These are phyloP conservation scores for Ogataea corticis DNA, from an alignment of 805 yeast species.

Conservation along the genomic window DNA sequence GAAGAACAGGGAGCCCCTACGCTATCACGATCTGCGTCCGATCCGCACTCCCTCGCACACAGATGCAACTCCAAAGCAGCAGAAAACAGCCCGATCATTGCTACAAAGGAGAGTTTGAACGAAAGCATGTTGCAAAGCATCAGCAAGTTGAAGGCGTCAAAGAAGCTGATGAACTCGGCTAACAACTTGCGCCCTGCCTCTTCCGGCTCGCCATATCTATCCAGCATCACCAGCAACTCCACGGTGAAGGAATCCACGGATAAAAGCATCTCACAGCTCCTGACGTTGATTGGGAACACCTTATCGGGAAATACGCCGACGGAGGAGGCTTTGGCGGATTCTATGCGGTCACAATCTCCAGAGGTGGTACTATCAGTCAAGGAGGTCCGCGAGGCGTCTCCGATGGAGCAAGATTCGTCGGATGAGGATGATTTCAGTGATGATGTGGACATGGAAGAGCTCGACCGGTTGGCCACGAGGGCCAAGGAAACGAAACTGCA, in stretches of 20 bases:
- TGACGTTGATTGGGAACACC: constrained; percentile 27
- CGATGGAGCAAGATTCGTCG: too few relatives aligned
- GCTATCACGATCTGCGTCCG: constrained; percentile 25
- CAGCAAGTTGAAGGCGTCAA: constrained; percentile 40
- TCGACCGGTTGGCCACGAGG: constrained; percentile 20
- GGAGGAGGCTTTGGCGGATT: background rate
- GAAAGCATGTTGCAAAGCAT: constrained; percentile 38
- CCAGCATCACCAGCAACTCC: background rate
- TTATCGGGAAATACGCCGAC: constrained; percentile 6
- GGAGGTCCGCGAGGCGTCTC: too few relatives aligned
- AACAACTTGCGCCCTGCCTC: constrained; percentile 2
- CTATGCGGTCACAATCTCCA: background rate
- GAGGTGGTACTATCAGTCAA: background rate
- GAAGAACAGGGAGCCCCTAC: constrained; percentile 36
- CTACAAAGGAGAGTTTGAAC: constrained; percentile 27
- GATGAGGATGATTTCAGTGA: constrained; percentile 29
- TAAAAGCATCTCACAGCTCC: constrained; percentile 28
- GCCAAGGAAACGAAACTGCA: constrained; percentile 7
- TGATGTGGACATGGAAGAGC: constrained; percentile 34
- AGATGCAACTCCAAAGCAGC: constrained; percentile 16
- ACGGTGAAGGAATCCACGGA: background rate
- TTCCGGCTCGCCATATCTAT: constrained; percentile 4
- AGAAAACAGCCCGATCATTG: constrained; percentile 24
- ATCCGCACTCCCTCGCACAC: constrained; percentile 38
- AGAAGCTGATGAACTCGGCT: constrained; percentile 17